phyloP scores from a whole-genome alignment of 2,329 filamentous ascomycete species.

The Claviceps spartinae region DNA sequence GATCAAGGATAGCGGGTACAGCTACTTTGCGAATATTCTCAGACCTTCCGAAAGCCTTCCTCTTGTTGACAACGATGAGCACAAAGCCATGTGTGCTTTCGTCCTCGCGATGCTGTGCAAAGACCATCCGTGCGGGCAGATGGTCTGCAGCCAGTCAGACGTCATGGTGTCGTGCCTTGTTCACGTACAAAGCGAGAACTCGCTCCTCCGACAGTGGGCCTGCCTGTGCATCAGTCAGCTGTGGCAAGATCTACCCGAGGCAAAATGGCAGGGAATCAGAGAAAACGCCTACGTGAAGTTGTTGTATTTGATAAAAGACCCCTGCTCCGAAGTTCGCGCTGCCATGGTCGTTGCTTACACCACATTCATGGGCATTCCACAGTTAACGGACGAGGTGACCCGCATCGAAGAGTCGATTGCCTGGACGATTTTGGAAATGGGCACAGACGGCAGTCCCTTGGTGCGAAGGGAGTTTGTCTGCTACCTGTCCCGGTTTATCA shows the following conservation, averaged over 20 bases:
- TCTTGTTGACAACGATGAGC: constrained; percentile 78
- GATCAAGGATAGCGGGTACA: constrained; percentile 92
- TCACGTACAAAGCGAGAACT: constrained; percentile 72
- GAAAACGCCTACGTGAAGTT: constrained; percentile 74
- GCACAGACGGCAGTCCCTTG: constrained; percentile 84
- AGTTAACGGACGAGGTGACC: constrained; percentile 80
- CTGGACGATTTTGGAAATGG: constrained; percentile 79
- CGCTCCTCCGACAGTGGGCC: constrained; percentile 84
- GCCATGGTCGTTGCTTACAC: constrained; percentile 90
- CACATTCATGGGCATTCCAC: constrained; percentile 85
- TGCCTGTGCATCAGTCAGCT: constrained; percentile 91
- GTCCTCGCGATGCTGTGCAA: constrained; percentile 97
- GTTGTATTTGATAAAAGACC: constrained; percentile 68
- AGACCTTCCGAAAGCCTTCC: constrained; percentile 74
- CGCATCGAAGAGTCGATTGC: constrained; percentile 85
- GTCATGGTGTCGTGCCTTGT: constrained; percentile 78
- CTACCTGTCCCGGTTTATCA: constrained; percentile 84
- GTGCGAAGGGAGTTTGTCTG: constrained; percentile 87
- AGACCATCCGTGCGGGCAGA: constrained; percentile 80
- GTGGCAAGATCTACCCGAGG: constrained; percentile 81
- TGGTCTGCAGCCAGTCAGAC: constrained; percentile 79
- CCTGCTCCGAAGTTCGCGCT: constrained; percentile 81
- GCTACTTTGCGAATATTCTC: constrained; percentile 89
- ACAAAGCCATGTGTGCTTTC: constrained; percentile 98
- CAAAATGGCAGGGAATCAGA: constrained; percentile 90